Evolutionary conservation across 2,329 filamentous ascomycete species (phyloP).

Genomic region (Colletotrichum godetiae): DNA sequence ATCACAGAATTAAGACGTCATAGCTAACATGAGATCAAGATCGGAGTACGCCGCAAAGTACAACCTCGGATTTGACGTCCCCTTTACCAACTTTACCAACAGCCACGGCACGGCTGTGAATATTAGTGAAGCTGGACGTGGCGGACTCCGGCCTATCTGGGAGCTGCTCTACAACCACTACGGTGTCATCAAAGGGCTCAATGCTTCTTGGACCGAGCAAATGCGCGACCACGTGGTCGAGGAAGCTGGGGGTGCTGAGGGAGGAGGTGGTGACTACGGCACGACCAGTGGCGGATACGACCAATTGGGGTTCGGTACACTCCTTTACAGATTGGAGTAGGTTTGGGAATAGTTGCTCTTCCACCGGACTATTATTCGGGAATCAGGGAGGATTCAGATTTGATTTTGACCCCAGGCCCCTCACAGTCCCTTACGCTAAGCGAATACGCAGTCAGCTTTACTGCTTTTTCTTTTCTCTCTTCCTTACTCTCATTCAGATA

Average conservation of each 20-base stretch:
- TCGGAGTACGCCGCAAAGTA: conserved; percentile 53
- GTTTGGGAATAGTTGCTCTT: background rate
- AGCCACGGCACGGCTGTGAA: conserved; percentile 48
- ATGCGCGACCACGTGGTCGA: conserved; percentile 50
- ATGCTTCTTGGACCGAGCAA: conserved; percentile 49
- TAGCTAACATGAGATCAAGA: conserved; percentile 35
- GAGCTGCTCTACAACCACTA: conserved; percentile 56
- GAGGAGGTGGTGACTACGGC: conserved; percentile 57
- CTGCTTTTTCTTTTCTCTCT: background rate
- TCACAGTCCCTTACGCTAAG: no score
- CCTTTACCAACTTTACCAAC: conserved; percentile 52
- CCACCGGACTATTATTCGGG: background rate
- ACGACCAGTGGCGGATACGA: conserved; percentile 54
- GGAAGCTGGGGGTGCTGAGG: conserved; percentile 50
- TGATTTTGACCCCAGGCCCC: no score
- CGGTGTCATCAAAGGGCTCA: conserved; percentile 47
- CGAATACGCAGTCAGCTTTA: no score
- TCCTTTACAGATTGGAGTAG: conserved; percentile 38
- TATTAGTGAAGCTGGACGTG: conserved; percentile 46
- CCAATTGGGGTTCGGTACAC: conserved; percentile 46
- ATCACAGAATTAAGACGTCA: conserved; percentile 11
- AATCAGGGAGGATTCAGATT: no score
- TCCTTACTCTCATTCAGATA: background rate
- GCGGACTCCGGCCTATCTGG: conserved; percentile 48
- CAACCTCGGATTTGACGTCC: conserved; percentile 54